Evolutionary conservation across 176 grass and related monocot genomes (phyloP), one percentile per base, ranked within the genome.

Genomic region (Raddia guianensis): DNA sequence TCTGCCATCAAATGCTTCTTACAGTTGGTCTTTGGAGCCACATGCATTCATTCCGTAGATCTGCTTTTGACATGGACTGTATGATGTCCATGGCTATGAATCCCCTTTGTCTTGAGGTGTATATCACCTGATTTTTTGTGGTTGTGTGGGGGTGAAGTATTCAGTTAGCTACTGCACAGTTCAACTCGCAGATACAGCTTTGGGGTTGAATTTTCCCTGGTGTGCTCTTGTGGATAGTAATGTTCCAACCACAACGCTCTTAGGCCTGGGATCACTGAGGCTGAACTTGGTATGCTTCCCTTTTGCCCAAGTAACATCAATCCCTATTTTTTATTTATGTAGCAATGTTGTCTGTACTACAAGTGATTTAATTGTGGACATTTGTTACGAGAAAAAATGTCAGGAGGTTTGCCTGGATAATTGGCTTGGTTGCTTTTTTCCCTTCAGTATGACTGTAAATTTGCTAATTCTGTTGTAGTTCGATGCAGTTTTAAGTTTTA

Each of bases 201-300:
- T 85, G 63, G 56, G 64, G 44, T 81, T 66, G 59, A 33, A 55
- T 65, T 70, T 81, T 45, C 33, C 43, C 49, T 89, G 71, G 64
- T 35, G 8, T 56, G 21, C 48, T 70, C 56, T 21, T 12, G 37
- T 56, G 68, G 62, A 81, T 66, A 81, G 58, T 59, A 78, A 71
- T 11, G 51, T 18, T 50, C 68, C 76, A 80, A 69, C 81, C 10
- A 80, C 44, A 44, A 13, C 59, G 7, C 66, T 81, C 12, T 1
- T 49, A 73, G 66, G 44, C 76, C 47, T 64, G 9, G 10, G 54
- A 42, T 65, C 70, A n/a, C 70, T 68, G 63, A 85, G 47, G 58
- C 76, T 76, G 49, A 75, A 82, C 69, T 70, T 4, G 82, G 72
- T 85, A 85, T 59, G 77, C 20, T 70, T 76, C 68, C 73, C 80